These are phyloP conservation scores for Telfairia occidentalis DNA, from an alignment of 331 rosid genomes.

Conservation along the genomic window DNA sequence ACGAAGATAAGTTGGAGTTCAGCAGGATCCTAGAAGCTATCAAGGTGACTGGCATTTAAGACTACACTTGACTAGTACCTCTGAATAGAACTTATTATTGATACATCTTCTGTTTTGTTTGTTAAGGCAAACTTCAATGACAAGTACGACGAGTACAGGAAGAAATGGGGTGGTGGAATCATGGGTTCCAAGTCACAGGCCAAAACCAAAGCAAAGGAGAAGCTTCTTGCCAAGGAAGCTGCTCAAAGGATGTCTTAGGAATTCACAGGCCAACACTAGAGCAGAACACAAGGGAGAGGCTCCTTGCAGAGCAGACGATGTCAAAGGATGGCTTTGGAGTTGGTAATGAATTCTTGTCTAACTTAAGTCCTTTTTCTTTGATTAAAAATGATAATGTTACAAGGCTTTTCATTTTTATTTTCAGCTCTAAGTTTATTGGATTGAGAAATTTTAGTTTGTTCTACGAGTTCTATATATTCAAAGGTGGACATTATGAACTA, in stretches of 20 bases:
- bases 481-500: background rate
- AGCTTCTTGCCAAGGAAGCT: conserved; percentile 32
- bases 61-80: background rate
- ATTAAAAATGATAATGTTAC: background rate
- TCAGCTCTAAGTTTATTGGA: background rate
- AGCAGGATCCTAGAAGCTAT: conserved; percentile 39
- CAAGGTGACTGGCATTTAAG: conserved; percentile 20
- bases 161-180: conserved; percentile 40
- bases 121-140: conserved; percentile 43
- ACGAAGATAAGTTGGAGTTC: conserved; percentile 22
- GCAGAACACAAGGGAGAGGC: background rate
- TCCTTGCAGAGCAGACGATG: background rate
- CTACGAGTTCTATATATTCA: background rate
- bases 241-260: conserved; percentile 31
- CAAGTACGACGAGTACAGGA: conserved; percentile 35
- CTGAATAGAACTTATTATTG: background rate
- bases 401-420: background rate
- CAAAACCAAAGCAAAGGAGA: conserved; percentile 35
- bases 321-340: background rate
- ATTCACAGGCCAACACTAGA: background rate
- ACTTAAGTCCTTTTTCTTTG: background rate
- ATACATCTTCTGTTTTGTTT: background rate
- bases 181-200: conserved; percentile 45
- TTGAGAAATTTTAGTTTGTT: background rate
- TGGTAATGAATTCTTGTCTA: background rate